Evolutionary conservation across 2,329 filamentous ascomycete genomes (phyloP).

Genomic region (Hymenotorrendiella dingleyae): DNA sequence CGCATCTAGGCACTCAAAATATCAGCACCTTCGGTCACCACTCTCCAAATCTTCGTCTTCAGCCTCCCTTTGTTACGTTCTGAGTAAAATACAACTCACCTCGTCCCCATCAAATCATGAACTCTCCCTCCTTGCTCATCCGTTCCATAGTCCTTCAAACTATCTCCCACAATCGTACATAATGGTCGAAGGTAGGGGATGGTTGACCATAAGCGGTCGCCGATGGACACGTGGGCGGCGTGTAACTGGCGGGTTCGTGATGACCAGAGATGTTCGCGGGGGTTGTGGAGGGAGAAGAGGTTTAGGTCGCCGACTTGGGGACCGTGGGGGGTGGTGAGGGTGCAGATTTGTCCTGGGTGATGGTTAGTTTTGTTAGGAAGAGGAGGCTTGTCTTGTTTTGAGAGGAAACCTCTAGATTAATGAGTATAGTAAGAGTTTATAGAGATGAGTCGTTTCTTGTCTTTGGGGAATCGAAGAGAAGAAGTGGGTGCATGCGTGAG

Average conservation of each 20-base stretch:
- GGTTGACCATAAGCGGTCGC: conserved; percentile 72
- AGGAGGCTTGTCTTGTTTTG: not conserved
- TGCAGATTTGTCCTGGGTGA: conserved; percentile 55
- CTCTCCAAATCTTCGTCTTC: not conserved
- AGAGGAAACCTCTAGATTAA: too few species aligned
- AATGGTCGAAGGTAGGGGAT: conserved; percentile 73
- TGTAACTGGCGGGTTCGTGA: conserved; percentile 73
- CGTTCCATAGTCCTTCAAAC: conserved; percentile 53
- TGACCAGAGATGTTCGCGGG: conserved; percentile 78
- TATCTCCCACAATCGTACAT: conserved; percentile 64
- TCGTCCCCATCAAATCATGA: conserved; percentile 74
- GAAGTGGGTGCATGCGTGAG: too few species aligned
- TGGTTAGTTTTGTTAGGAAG: not conserved
- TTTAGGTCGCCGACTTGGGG: conserved; percentile 80
- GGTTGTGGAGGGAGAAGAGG: conserved; percentile 71
- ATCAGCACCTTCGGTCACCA: too few species aligned
- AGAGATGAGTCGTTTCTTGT: too few species aligned
- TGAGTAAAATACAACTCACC: not conserved
- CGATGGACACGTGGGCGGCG: conserved; percentile 63
- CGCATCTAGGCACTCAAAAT: conserved; percentile 59
- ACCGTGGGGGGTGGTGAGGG: conserved; percentile 69
- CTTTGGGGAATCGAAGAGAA: too few species aligned
- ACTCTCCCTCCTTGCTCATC: conserved; percentile 60
- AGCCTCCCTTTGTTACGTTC: not conserved
- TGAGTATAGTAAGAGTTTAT: too few species aligned